Evolutionary conservation across 164 flowering plant species (phyloP), one percentile per base, ranked within the genome.

Genomic region (Tetrastigma voinierianum): DNA sequence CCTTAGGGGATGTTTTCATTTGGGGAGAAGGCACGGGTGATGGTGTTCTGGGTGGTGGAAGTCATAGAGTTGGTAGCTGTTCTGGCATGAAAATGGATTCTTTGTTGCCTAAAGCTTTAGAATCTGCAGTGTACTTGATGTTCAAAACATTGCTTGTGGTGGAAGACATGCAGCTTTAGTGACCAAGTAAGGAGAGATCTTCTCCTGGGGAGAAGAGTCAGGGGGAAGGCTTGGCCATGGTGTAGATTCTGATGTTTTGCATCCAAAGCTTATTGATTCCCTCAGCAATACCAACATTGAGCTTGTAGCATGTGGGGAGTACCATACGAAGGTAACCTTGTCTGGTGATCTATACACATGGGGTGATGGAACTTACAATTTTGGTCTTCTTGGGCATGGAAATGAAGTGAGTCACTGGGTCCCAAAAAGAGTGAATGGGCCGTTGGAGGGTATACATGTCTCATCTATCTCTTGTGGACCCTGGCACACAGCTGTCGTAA

Each of bases 161-260:
- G 90, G 91, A 64, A 80, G 80, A 15, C 99, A 95, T 83, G 94
- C 96, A 57, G 92, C 92, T 67, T 71, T 95, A 64, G 99, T 95
- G 23, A 95, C 94, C 63, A 95, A 92, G 82, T 96, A 92, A 67
- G 99, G 99, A 55, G 99, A 95, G 69, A 81, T 90, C 57, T 95
- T 95, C 64, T 89, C 97, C 61, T 95, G 99, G 99, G 99, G 99
- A 15, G 97, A 89, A 77, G 99, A 95, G 77, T 84, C 85, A 4
- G 96, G 97, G 47, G 99, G 99, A 69, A 86, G 97, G 82, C 94
- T 95, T 74, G 99, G 99, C 51, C 99, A 95, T 81, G 99, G 99
- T 72, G 89, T 95, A 51, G 97, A 95, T 74, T 77, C 94, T 77
- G 97, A 92, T 81, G 97, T 92, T 58, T 70, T 80, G 68, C 96